These are phyloP conservation scores for Viridothelium virens DNA, from an alignment of 495 filamentous ascomycete species.

Conservation along the genomic window DNA sequence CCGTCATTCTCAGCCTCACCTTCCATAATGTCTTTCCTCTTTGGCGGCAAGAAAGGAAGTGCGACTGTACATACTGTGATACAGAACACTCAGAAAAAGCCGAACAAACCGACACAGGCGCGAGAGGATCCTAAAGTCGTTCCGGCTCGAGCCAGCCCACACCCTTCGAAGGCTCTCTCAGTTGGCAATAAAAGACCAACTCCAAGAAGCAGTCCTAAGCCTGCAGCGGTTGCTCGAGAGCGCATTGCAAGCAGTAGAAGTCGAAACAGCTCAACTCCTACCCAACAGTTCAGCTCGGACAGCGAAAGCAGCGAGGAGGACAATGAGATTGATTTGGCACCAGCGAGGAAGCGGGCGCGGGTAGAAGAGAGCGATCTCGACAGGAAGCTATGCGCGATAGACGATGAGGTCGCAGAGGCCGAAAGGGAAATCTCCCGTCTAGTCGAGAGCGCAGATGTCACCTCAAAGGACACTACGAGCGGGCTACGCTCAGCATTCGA, in stretches of 20 bases:
- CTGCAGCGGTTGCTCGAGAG: background rate
- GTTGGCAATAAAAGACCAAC: background rate
- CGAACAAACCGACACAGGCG: background rate
- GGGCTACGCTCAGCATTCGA: conserved; percentile 1
- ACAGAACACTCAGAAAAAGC: background rate
- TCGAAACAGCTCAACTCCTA: conserved; percentile 3
- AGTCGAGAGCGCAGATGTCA: background rate
- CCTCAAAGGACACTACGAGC: conserved; percentile 2
- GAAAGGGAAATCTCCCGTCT: background rate
- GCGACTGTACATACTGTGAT: conserved; percentile 6
- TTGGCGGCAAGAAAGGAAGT: conserved; percentile 6
- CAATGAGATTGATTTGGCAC: background rate
- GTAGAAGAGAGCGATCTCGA: background rate
- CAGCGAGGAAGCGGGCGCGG: background rate
- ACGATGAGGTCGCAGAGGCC: background rate
- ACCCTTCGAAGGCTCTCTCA: background rate
- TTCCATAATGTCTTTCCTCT: background rate
- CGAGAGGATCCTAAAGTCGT: no score
- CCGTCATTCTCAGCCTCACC: background rate
- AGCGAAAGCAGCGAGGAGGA: background rate
- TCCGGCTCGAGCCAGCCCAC: conserved; percentile 1
- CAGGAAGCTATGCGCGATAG: background rate
- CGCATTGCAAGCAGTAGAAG: background rate
- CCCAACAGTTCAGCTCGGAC: conserved; percentile 1
- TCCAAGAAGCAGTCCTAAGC: background rate